phyloP scores from a whole-genome alignment of 805 yeast species.

The Saccharomycopsis fibuligera region DNA sequence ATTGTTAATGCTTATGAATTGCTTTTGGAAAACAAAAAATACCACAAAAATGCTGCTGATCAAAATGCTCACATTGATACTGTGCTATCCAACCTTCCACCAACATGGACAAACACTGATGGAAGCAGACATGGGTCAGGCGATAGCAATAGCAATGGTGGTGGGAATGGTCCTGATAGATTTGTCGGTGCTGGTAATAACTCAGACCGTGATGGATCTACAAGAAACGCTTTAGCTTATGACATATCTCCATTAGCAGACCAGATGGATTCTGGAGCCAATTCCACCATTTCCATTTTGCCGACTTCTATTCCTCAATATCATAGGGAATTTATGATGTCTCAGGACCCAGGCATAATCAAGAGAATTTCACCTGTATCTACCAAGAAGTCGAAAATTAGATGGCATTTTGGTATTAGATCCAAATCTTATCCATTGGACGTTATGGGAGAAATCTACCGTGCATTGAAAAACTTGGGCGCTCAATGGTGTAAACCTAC shows the following conservation, averaged over 20 bases:
- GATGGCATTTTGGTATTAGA: slow-evolving; percentile 98
- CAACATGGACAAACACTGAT: slow-evolving; percentile 32
- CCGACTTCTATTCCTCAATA: slow-evolving; percentile 94
- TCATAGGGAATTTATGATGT: slow-evolving; percentile 88
- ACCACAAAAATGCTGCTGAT: slow-evolving; percentile 34
- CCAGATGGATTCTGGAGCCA: slow-evolving; percentile 3
- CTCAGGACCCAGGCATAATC: slow-evolving; percentile 30
- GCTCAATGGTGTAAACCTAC: slow-evolving; percentile 97
- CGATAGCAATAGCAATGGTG: slow-evolving; percentile 16
- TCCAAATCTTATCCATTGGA: slow-evolving; percentile 94
- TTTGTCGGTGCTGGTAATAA: neutral
- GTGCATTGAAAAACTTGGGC: slow-evolving; percentile 87
- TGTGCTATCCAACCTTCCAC: slow-evolving; percentile 56
- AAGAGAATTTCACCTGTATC: slow-evolving; percentile 36
- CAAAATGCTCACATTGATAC: slow-evolving; percentile 47
- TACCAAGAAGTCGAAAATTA: slow-evolving; percentile 75
- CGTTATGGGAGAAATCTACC: slow-evolving; percentile 96
- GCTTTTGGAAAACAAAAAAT: slow-evolving; percentile 69
- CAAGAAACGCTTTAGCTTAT: slow-evolving; percentile 13
- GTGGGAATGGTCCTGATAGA: too few relatives aligned
- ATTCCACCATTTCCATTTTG: slow-evolving; percentile 71
- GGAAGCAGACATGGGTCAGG: slow-evolving; percentile 19
- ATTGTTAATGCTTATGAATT: slow-evolving; percentile 80
- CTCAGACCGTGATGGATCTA: slow-evolving; percentile 3
- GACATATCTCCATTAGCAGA: slow-evolving; percentile 17